These are phyloP conservation scores for Trichoderma parareesei DNA, from an alignment of 495 filamentous ascomycete genomes.

Conservation along the genomic window DNA sequence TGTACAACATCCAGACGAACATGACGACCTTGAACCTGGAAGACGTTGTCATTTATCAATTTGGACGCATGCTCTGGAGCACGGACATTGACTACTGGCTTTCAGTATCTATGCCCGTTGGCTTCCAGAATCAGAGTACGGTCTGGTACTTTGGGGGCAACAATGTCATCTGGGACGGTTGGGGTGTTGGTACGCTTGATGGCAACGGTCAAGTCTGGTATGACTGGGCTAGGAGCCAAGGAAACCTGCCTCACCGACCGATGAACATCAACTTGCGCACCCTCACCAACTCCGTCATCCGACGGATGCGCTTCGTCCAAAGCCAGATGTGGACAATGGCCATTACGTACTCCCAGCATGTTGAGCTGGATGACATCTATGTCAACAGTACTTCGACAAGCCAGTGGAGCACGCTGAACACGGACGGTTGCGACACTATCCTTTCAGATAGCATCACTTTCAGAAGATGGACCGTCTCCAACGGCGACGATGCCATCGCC, in stretches of 20 bases:
- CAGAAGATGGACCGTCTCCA: conserved; percentile 24
- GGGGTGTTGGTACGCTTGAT: conserved; percentile 34
- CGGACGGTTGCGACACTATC: conserved; percentile 23
- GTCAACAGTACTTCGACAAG: conserved; percentile 25
- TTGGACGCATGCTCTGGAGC: conserved; percentile 22
- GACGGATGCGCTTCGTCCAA: conserved; percentile 30
- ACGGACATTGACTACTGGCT: conserved; percentile 40
- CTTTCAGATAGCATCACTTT: conserved; percentile 22
- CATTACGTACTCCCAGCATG: conserved; percentile 21
- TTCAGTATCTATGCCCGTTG: conserved; percentile 30
- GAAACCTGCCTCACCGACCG: conserved; percentile 36
- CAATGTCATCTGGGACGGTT: conserved; percentile 30
- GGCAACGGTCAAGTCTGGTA: conserved; percentile 45
- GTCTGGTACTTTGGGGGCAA: conserved; percentile 39
- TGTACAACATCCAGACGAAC: conserved; percentile 31
- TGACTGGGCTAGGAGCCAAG: conserved; percentile 25
- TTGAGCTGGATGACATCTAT: conserved; percentile 27
- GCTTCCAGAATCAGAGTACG: conserved; percentile 40
- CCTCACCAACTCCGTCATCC: conserved; percentile 27
- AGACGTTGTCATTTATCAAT: conserved; percentile 31
- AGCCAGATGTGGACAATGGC: conserved; percentile 37
- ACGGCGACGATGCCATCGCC: conserved; percentile 44
- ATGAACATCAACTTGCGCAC: conserved; percentile 33
- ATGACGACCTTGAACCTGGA: conserved; percentile 36
- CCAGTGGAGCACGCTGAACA: conserved; percentile 26